A percentile compares a stretch with the other conserved stretches of the same genome.
phyloP scores from a whole-genome alignment of 1,139 yeast species.

The Casaregolazyma lundiana region DNA sequence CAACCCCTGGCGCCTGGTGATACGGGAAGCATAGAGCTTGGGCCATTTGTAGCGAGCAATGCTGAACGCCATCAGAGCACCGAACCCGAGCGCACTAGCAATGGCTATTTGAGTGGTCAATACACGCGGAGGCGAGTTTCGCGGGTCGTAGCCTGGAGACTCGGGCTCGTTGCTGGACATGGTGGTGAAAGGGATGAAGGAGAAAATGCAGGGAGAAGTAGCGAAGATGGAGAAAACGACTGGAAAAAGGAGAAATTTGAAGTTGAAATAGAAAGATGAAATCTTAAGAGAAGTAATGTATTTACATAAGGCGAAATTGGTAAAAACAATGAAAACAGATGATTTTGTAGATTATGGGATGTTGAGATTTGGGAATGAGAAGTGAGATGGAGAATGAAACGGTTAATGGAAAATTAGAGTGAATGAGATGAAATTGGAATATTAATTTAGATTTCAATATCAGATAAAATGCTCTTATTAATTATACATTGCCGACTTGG shows the following conservation, averaged over 20 bases:
- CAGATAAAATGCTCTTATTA: too few relatives aligned
- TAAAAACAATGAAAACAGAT: too few relatives aligned
- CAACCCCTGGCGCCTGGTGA: constrained; percentile 32
- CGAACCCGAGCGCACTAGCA: constrained; percentile 58
- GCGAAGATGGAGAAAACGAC: constrained; percentile 1
- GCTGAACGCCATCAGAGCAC: constrained; percentile 63
- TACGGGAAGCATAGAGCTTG: constrained; percentile 61
- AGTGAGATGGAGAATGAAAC: too few relatives aligned
- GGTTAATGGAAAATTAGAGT: too few relatives aligned
- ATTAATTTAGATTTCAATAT: too few relatives aligned
- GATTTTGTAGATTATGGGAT: too few relatives aligned
- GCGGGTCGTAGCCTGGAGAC: constrained; percentile 14
- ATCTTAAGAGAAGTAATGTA: too few relatives aligned
- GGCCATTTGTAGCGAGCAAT: constrained; percentile 63
- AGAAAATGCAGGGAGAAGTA: not conserved
- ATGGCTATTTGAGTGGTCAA: constrained; percentile 38
- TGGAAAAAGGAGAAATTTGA: not conserved
- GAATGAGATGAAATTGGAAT: too few relatives aligned
- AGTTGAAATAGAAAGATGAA: not conserved
- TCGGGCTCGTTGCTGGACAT: constrained; percentile 9
- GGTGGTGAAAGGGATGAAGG: not conserved
- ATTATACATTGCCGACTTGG: too few relatives aligned
- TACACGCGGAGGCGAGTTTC: constrained; percentile 21
- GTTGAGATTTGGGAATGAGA: too few relatives aligned
- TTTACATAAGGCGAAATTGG: too few relatives aligned